Percentiles rank a stretch among this genome's conserved stretches.
Conservation (phyloP, 2,329 filamentous ascomycete genomes). For the Fusarium paranaense region DNA sequence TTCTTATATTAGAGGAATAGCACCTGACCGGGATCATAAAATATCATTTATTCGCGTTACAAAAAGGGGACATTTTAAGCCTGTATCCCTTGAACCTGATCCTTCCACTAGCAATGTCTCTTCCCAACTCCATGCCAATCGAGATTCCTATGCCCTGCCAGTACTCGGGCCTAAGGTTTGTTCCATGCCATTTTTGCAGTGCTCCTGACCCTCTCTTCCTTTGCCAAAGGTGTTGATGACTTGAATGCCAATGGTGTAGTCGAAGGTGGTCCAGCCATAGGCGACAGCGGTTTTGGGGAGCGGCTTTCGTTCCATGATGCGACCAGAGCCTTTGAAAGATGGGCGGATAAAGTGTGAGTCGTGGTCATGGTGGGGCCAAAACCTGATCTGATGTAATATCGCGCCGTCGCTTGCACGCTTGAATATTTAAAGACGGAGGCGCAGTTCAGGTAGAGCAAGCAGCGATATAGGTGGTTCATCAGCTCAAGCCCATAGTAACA, state of each 20-base stretch:
- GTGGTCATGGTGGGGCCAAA: background rate
- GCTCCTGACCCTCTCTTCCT: background rate
- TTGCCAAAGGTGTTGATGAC: background rate
- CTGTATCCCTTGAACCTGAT: background rate
- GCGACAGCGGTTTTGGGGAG: background rate
- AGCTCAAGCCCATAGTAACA: background rate
- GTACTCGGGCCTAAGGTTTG: background rate
- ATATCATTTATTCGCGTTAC: background rate
- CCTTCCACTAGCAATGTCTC: background rate
- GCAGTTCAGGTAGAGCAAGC: background rate
- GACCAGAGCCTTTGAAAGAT: background rate
- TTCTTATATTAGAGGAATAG: too few relatives aligned
- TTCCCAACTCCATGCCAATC: background rate
- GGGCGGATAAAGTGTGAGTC: background rate
- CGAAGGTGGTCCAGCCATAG: background rate
- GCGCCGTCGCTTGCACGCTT: too few relatives aligned
- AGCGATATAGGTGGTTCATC: background rate
- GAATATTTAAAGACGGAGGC: too few relatives aligned
- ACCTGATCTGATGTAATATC: too few relatives aligned
- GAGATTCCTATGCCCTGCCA: background rate
- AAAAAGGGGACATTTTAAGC: background rate
- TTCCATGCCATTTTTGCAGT: background rate
- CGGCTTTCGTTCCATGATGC: background rate
- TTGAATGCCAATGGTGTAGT: background rate
- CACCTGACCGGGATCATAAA: too few relatives aligned